These are phyloP conservation scores for Penicillium sp. DNA, from an alignment of 2,329 filamentous ascomycete genomes.

Conservation along the genomic window DNA sequence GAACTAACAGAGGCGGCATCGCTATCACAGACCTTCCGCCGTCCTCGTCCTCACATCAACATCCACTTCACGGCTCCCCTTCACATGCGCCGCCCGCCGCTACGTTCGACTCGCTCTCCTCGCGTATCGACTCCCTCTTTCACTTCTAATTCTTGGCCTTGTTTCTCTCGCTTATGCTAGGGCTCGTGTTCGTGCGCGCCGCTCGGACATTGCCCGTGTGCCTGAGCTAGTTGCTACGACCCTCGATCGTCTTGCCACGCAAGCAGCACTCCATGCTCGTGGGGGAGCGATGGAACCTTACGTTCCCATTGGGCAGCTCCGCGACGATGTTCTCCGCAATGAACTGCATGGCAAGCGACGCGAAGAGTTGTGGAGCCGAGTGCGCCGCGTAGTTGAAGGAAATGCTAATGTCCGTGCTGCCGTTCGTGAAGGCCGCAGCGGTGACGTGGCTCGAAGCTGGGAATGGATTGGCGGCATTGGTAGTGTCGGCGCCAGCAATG, in stretches of 20 bases:
- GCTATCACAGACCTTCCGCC: constrained; percentile 71
- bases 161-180: constrained; percentile 63
- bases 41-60: constrained; percentile 72
- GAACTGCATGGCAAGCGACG: constrained; percentile 76
- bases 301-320: constrained; percentile 82
- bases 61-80: constrained; percentile 87
- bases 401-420: constrained; percentile 88
- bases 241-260: constrained; percentile 76
- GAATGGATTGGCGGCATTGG: constrained; percentile 66
- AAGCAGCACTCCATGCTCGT: constrained; percentile 75
- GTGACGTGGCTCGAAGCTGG: constrained; percentile 64
- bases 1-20: constrained; percentile 83
- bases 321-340: constrained; percentile 84
- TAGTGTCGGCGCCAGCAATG: constrained; percentile 55
- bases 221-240: constrained; percentile 82
- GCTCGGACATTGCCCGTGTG: constrained; percentile 69
- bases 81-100: constrained; percentile 58
- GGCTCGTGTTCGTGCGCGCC: constrained; percentile 61
- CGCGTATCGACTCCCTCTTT: constrained; percentile 54
- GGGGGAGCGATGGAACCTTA: constrained; percentile 71
- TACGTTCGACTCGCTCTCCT: constrained; percentile 50
- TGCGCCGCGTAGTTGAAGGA: constrained; percentile 81
- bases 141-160: constrained; percentile 48
- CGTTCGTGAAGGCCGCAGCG: constrained; percentile 62
- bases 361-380: constrained; percentile 80